Evolutionary conservation across 129 eudicot species (phyloP).

Genomic region (Oenanthe sinensis): DNA sequence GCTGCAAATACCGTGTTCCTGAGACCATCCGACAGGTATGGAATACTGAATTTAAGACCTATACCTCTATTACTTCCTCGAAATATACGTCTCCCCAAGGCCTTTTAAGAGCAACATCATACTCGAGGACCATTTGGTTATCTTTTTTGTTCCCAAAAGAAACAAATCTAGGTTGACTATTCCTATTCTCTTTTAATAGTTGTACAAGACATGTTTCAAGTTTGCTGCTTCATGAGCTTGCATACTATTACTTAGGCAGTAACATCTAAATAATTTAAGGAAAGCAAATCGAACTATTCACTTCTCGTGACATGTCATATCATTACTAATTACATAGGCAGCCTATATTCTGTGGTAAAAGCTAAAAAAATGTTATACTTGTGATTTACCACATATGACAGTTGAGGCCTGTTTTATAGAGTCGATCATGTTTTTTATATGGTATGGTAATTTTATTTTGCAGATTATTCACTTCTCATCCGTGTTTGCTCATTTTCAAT

Average conservation of each 20-base stretch:
- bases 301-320: background rate
- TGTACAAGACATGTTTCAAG: background rate
- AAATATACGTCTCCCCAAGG: background rate
- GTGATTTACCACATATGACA: background rate
- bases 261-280: background rate
- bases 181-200: background rate
- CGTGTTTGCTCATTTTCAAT: background rate
- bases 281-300: background rate
- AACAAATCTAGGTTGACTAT: background rate
- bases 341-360: background rate
- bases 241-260: no score
- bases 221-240: background rate
- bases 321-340: background rate
- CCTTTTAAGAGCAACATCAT: background rate
- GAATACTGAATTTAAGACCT: background rate
- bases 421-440: background rate
- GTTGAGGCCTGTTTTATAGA: background rate
- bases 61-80: background rate
- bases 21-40: slow-evolving; percentile 93
- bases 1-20: slow-evolving; percentile 79
- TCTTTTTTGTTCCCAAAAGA: background rate
- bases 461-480: background rate
- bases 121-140: background rate
- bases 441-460: background rate
- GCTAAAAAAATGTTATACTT: background rate